Evolutionary conservation across 2,329 filamentous ascomycete genomes (phyloP).

Genomic region (Lecanosticta acicola): DNA sequence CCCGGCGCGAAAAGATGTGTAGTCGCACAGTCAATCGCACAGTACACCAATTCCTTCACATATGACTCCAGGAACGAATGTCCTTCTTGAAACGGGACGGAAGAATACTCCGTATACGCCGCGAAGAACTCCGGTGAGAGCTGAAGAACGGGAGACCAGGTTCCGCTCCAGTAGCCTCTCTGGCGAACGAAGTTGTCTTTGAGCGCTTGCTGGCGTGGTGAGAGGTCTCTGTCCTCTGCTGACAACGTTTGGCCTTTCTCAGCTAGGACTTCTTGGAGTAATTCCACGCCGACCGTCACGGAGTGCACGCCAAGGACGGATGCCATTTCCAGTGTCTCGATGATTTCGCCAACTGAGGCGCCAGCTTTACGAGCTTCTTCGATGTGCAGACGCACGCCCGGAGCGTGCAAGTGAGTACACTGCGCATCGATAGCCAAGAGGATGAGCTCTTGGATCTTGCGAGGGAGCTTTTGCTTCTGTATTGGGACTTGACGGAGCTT

Average conservation of each 20-base stretch:
- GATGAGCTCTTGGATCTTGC: slow-evolving; percentile 42
- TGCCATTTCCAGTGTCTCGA: slow-evolving; percentile 43
- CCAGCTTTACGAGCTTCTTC: slow-evolving; percentile 37
- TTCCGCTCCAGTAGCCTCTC: slow-evolving; percentile 38
- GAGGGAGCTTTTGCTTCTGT: slow-evolving; percentile 32
- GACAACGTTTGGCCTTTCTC: slow-evolving; percentile 34
- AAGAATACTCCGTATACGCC: slow-evolving; percentile 44
- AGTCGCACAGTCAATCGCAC: slow-evolving; percentile 44
- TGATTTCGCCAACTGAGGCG: slow-evolving; percentile 39
- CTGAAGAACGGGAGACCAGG: slow-evolving; percentile 38
- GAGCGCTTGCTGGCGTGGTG: slow-evolving; percentile 27
- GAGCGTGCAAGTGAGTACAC: slow-evolving; percentile 42
- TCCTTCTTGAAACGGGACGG: slow-evolving; percentile 33
- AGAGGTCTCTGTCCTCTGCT: background rate
- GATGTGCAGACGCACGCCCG: slow-evolving; percentile 40
- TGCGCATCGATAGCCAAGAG: slow-evolving; percentile 41
- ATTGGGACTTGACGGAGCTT: slow-evolving; percentile 23
- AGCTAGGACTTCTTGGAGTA: slow-evolving; percentile 43
- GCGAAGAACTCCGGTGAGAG: slow-evolving; percentile 46
- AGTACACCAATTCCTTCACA: slow-evolving; percentile 46
- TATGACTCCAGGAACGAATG: slow-evolving; percentile 40
- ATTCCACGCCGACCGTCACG: slow-evolving; percentile 40
- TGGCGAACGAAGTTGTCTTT: slow-evolving; percentile 42
- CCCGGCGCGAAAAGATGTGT: slow-evolving; percentile 47
- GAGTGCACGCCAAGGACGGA: slow-evolving; percentile 45